phyloP scores from a whole-genome alignment of 2,329 filamentous ascomycete genomes.

The Sodiomyces alkalinus region DNA sequence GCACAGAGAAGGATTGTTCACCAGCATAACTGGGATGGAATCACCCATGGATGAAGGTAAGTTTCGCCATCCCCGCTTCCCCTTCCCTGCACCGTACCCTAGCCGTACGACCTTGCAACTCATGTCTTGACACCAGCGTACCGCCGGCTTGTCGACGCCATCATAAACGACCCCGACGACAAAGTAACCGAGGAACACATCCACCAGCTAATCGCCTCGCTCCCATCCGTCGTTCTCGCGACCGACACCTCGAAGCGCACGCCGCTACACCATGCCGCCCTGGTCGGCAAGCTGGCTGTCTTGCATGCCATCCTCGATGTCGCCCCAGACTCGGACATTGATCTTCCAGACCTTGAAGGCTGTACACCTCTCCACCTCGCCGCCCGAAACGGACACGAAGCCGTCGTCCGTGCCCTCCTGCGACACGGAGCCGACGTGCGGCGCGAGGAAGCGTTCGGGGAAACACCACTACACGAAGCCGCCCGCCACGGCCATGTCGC shows the following conservation, averaged over 20 bases:
- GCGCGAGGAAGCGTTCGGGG: slow-evolving; percentile 7
- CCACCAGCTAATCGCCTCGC: slow-evolving; percentile 6
- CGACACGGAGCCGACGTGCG: slow-evolving; percentile 5
- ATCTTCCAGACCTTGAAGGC: slow-evolving; percentile 5
- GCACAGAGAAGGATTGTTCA: too few relatives aligned
- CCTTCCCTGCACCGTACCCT: neutral
- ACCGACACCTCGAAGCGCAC: slow-evolving; percentile 6
- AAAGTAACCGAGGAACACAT: slow-evolving; percentile 4
- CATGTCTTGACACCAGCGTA: slow-evolving; percentile 4
- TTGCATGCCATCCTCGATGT: slow-evolving; percentile 5
- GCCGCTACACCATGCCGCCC: slow-evolving; percentile 7
- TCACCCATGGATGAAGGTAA: slow-evolving; percentile 9
- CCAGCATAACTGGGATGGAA: slow-evolving; percentile 5
- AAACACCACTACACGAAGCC: slow-evolving; percentile 7
- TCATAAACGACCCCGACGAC: slow-evolving; percentile 3
- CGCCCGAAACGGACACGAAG: slow-evolving; percentile 6
- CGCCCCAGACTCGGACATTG: slow-evolving; percentile 3
- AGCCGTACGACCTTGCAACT: too few relatives aligned
- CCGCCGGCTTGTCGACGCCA: slow-evolving; percentile 7
- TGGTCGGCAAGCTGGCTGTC: slow-evolving; percentile 4
- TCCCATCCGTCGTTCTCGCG: slow-evolving; percentile 7
- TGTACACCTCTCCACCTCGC: slow-evolving; percentile 8
- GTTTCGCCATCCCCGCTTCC: neutral
- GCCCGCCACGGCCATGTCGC: slow-evolving; percentile 4
- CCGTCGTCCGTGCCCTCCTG: slow-evolving; percentile 6